Percentiles rank a stretch among this genome's conserved stretches.
These are phyloP conservation scores for Phallus indusiatus DNA, from an alignment of 768 basidiomycete genomes.

Conservation along the genomic window DNA sequence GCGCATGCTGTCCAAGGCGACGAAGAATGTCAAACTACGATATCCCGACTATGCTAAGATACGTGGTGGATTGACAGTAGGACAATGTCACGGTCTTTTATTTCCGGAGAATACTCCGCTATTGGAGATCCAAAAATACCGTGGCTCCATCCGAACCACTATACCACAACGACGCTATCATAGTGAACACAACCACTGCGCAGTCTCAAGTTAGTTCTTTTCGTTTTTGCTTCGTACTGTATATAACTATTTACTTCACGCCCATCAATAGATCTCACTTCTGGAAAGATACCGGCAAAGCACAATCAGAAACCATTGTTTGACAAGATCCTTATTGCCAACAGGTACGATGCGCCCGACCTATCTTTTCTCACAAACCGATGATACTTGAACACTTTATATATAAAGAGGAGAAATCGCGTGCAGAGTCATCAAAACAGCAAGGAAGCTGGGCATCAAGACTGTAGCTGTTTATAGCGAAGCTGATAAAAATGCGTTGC, in stretches of 20 bases:
- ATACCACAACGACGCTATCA: not conserved
- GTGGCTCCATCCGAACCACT: not conserved
- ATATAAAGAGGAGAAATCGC: slow-evolving; percentile 81
- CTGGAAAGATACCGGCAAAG: not conserved
- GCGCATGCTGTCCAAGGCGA: not conserved
- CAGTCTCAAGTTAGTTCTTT: not conserved
- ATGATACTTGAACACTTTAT: not conserved
- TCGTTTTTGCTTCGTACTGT: not conserved
- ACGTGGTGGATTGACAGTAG: not conserved
- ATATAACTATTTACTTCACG: not conserved
- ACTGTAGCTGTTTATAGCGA: slow-evolving; percentile 92
- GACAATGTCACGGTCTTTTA: not conserved
- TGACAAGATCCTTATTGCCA: slow-evolving; percentile 88
- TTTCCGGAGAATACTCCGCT: not conserved
- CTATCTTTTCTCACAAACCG: not conserved
- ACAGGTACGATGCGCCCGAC: slow-evolving; percentile 45
- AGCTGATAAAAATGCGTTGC: slow-evolving; percentile 70
- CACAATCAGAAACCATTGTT: slow-evolving; percentile 31
- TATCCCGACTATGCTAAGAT: not conserved
- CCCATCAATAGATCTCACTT: not conserved
- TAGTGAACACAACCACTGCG: not conserved
- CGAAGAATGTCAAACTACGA: not conserved
- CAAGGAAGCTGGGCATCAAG: slow-evolving; percentile 77
- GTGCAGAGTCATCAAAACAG: slow-evolving; percentile 88
- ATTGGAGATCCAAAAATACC: not conserved